Evolutionary conservation across 495 filamentous ascomycete genomes (phyloP), one percentile per base, ranked within the genome.

Genomic region (Hypoxylon fuscum): DNA sequence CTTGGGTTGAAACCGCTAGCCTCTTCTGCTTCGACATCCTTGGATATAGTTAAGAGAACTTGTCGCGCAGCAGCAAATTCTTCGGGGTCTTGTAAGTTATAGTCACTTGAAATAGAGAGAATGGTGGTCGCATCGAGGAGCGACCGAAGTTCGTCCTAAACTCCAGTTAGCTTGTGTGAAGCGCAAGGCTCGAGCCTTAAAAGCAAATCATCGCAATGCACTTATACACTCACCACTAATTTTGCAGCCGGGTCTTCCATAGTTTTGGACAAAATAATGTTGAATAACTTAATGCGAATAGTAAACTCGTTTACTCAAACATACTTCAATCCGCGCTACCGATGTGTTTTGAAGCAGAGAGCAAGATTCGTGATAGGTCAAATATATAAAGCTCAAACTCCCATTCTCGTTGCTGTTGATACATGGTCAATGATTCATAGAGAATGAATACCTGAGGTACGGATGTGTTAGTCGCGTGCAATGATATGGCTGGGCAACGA

Each of bases 1-100:
- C 89, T 92, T 0, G 91, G 86, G 56, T 96, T 91, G 68, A 96
- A 96, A 0, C 84, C 87, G 0, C 85, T 82, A 12, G 82, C 77
- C 62, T 91, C 87, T 60, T 94, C 88, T 17, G 81, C 78, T 17
- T 78, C 62, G 0, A 89, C 90, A 31, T 77, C 74, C 8, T 81
- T 73, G 41, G 86, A 87, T 6, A 96, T 71, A 1, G 72, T 46
- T 17, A 87, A 74, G 1, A 96, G 76, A 1, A 78, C 78, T 11
- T 78, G 59, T 7, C 83, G 78, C 12, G 85, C 80, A n/a, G 76
- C 67, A 9, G 76, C 54, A 10, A 92, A 72, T n/a, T 82, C 77
- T 15, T 73, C 50, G 0, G 77, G 56, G 10, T 82, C 67, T 0
- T 72, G 41, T 12, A 88, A 69, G 49, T 90, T 81, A 72, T 82